Percentiles rank a stretch among this genome's conserved stretches.
Conservation (phyloP, 2,329 filamentous ascomycete species). For the Diplodia corticola region DNA sequence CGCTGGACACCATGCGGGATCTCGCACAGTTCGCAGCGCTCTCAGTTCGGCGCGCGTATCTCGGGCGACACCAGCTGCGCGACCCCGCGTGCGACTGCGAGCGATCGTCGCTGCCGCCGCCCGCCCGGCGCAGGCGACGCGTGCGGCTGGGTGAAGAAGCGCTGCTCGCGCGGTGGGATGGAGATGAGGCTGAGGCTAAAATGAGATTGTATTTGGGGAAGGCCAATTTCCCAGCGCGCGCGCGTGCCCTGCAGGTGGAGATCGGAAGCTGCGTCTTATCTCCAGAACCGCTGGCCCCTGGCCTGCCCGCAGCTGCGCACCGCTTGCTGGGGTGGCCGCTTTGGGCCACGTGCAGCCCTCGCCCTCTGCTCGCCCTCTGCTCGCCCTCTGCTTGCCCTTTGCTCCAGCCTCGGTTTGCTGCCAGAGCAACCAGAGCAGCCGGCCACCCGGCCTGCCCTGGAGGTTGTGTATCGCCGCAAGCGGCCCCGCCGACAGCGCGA, state of each 20-base stretch:
- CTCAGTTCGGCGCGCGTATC: constrained; percentile 15
- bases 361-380: not conserved
- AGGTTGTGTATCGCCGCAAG: not conserved
- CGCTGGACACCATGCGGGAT: not conserved
- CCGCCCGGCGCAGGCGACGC: not conserved
- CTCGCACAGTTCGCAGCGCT: constrained; percentile 15
- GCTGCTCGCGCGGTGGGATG: not conserved
- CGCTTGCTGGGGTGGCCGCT: not conserved
- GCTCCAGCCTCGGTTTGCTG: not conserved
- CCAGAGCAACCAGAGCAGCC: not conserved
- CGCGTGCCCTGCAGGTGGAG: not conserved
- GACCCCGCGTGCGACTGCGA: not conserved
- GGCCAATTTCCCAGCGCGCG: constrained; percentile 1
- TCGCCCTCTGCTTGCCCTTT: not conserved
- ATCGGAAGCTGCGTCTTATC: constrained; percentile 1
- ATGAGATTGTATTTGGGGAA: constrained; percentile 18
- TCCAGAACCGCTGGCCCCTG: not conserved
- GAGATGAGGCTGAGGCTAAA: constrained; percentile 16
- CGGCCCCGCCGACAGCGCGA: not conserved
- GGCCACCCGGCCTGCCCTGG: not conserved
- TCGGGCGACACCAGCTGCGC: not conserved
- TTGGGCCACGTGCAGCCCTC: not conserved
- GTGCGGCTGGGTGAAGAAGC: not conserved
- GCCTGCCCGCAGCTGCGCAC: not conserved
- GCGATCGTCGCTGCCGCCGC: constrained; percentile 1